These are phyloP conservation scores for Cadophora sp. DNA, from an alignment of 2,329 filamentous ascomycete species.

Conservation along the genomic window DNA sequence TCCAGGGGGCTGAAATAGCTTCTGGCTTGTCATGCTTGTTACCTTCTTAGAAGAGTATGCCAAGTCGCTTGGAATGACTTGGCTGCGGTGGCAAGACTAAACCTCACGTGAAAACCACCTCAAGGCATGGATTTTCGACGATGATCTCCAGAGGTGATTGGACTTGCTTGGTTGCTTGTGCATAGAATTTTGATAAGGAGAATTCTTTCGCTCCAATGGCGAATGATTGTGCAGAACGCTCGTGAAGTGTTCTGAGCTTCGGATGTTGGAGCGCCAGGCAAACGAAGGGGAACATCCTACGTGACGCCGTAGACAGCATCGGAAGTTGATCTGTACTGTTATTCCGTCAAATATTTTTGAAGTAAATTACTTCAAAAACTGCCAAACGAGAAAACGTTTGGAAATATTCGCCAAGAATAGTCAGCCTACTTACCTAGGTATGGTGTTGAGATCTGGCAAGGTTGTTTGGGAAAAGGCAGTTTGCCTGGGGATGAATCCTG, in stretches of 20 bases:
- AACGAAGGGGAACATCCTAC: too few species aligned
- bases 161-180: neutral
- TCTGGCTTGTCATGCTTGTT: constrained; percentile 4
- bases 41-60: constrained; percentile 9
- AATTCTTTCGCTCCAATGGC: neutral
- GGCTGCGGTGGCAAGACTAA: neutral
- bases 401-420: too few species aligned
- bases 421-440: too few species aligned
- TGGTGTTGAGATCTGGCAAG: too few species aligned
- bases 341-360: too few species aligned
- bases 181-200: neutral
- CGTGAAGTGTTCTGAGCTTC: neutral
- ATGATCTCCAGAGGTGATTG: neutral
- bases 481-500: too few species aligned
- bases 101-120: neutral
- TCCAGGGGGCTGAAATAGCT: neutral
- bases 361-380: too few species aligned
- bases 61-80: neutral
- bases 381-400: too few species aligned
- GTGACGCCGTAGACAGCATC: too few species aligned
- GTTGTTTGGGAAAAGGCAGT: too few species aligned
- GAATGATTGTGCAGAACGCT: neutral
- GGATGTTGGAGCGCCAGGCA: neutral
- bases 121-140: neutral
- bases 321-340: too few species aligned